These are phyloP conservation scores for Dictyostelium purpureum DNA, from an alignment of 78 protist species.

Conservation along the genomic window DNA sequence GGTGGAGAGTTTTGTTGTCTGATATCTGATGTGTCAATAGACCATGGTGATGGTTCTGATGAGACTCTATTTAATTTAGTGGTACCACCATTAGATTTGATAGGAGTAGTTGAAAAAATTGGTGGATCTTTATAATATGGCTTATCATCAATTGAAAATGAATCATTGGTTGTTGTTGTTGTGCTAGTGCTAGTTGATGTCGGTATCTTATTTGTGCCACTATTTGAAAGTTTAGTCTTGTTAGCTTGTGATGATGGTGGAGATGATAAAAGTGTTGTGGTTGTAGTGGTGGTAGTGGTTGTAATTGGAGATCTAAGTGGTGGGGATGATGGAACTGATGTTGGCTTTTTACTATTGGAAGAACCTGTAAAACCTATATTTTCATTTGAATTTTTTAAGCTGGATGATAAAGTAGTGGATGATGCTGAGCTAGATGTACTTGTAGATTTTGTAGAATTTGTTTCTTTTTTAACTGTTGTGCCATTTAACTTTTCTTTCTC, in stretches of 20 bases:
- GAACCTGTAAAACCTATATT: too few relatives aligned
- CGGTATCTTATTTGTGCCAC: not conserved
- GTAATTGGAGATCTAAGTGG: slow-evolving; percentile 4
- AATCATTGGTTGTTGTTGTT: not conserved
- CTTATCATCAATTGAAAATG: slow-evolving; percentile 26
- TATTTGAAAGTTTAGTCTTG: not conserved
- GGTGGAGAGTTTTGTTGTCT: not conserved
- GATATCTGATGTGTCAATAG: slow-evolving; percentile 27
- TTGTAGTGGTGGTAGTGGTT: slow-evolving; percentile 9
- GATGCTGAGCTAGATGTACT: not conserved
- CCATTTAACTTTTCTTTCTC: not conserved
- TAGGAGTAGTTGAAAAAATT: not conserved
- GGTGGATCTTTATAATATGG: slow-evolving; percentile 48
- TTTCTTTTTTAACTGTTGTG: not conserved
- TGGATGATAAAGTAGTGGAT: not conserved
- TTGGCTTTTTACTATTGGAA: too few relatives aligned
- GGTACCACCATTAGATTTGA: not conserved
- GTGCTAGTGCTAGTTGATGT: not conserved
- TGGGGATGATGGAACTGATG: slow-evolving; percentile 1
- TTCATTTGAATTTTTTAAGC: not conserved
- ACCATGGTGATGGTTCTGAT: slow-evolving; percentile 39
- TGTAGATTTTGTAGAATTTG: not conserved
- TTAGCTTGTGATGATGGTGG: not conserved
- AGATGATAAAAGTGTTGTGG: slow-evolving; percentile 1
- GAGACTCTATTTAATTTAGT: not conserved